Evolutionary conservation across 2,329 filamentous ascomycete species (phyloP), one percentile per base, ranked within the genome.

Genomic region (Thielaviopsis musarum): DNA sequence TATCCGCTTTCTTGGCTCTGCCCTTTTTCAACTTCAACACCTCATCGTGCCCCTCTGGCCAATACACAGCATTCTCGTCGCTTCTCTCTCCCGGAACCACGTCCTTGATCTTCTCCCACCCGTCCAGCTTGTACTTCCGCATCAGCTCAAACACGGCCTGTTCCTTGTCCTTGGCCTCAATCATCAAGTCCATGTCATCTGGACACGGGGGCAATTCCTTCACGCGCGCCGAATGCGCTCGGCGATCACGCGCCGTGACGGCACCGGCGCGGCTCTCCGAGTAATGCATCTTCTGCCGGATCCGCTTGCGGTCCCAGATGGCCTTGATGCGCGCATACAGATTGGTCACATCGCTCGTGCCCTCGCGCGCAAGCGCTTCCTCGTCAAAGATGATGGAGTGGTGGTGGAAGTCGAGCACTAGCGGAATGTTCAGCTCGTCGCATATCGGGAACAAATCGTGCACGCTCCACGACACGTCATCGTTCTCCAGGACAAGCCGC

Each of bases 161-260:
- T 69, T 97, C 91, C 71, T 97, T 97, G 68, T 96, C 91, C 69
- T 97, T 97, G 54, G 91, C 91, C 72, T 97, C 91, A 62, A 97
- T 96, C 91, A 97, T 97, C n/a, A 97, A 75, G 67, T 96, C 91
- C 85, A 94, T 93, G 34, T 86, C 83, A 0, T 81, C 74, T 3
- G 83, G 77, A 66, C 91, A 96, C 0, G 91, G 91, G 0, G 91
- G 91, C 0, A 97, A 71, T 0, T 83, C 87, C 64, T 78, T 77
- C 1, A 95, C 89, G 9, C 91, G 80, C 0, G 88, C 78, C 41
- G 83, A 89, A 67, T 97, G 91, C 70, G 95, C 96, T 61, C 91
- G 80, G 28, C 91, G 77, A 64, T 95, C 85, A 0, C 82, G 79
- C 4, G 67, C 64, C 0, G 68, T 70, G 6, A 59, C 22, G 5